Conservation (phyloP, 352 stramenopile species). For the Globisporangium apiculatum region DNA sequence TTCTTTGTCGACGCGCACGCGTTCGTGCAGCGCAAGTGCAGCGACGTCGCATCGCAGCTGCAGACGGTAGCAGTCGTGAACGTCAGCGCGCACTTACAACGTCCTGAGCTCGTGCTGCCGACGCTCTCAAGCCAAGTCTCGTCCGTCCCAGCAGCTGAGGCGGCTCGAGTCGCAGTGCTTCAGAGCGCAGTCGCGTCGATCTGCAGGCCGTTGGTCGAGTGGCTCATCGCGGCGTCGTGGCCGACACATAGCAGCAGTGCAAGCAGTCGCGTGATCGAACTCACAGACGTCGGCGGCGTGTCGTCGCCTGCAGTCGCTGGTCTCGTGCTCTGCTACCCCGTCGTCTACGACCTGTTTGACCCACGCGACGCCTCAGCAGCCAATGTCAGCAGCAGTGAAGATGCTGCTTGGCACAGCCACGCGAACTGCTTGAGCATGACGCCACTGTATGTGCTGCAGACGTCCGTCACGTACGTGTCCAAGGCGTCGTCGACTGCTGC, state of each 20-base stretch:
- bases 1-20: slow-evolving; percentile 32
- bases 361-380: not conserved
- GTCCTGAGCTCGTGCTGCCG: slow-evolving; percentile 9
- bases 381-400: not conserved
- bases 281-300: not conserved
- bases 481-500: too few species aligned
- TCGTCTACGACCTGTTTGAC: slow-evolving; percentile 26
- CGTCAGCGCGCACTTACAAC: slow-evolving; percentile 19
- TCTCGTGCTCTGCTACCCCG: slow-evolving; percentile 36
- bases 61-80: slow-evolving; percentile 23
- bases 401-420: slow-evolving; percentile 20
- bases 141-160: too few species aligned
- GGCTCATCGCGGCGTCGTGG: not conserved
- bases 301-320: slow-evolving; percentile 26
- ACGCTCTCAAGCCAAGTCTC: not conserved
- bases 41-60: slow-evolving; percentile 14
- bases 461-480: slow-evolving; percentile 14
- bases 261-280: not conserved
- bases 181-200: not conserved
- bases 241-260: not conserved
- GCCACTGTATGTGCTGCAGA: slow-evolving; percentile 32
- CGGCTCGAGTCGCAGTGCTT: not conserved
- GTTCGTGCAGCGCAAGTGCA: slow-evolving; percentile 30
- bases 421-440: slow-evolving; percentile 50
- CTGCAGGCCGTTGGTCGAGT: not conserved